Conservation (phyloP, 129 eudicot species). For the Ambrosia artemisiifolia region DNA sequence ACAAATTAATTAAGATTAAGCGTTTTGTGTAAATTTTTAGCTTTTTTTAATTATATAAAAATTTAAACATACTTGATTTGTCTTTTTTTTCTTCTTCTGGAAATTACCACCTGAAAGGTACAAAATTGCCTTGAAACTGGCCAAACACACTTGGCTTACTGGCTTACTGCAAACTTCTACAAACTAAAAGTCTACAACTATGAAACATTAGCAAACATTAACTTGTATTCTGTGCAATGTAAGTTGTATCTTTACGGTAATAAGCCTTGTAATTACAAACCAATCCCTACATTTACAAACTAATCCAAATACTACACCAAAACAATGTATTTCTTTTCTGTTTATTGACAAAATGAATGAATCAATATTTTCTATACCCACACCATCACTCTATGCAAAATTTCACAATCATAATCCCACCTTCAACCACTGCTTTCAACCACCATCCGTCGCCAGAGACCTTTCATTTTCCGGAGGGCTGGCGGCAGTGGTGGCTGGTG, state of each 20-base stretch:
- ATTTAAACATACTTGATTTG: no score
- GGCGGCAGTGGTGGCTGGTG: background rate
- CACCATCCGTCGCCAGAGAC: background rate
- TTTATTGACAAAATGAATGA: slow-evolving; percentile 17
- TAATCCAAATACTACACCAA: slow-evolving; percentile 24
- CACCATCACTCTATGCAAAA: slow-evolving; percentile 16
- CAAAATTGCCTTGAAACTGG: no score
- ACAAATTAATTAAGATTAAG: no score
- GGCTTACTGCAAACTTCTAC: no score
- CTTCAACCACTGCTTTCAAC: background rate
- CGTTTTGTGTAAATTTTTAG: no score
- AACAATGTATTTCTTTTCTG: slow-evolving; percentile 17
- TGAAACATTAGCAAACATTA: background rate
- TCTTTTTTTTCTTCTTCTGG: no score
- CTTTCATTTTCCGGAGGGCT: slow-evolving; percentile 8
- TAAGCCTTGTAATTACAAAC: slow-evolving; percentile 16
- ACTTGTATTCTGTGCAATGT: background rate
- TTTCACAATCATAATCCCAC: background rate
- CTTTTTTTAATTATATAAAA: no score
- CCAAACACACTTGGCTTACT: no score
- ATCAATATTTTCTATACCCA: slow-evolving; percentile 15
- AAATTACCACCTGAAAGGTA: no score
- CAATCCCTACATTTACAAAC: slow-evolving; percentile 26
- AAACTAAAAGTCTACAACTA: no score
- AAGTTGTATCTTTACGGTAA: slow-evolving; percentile 15